Conservation (phyloP, 2,329 filamentous ascomycete species). For the Gyromitra esculenta region DNA sequence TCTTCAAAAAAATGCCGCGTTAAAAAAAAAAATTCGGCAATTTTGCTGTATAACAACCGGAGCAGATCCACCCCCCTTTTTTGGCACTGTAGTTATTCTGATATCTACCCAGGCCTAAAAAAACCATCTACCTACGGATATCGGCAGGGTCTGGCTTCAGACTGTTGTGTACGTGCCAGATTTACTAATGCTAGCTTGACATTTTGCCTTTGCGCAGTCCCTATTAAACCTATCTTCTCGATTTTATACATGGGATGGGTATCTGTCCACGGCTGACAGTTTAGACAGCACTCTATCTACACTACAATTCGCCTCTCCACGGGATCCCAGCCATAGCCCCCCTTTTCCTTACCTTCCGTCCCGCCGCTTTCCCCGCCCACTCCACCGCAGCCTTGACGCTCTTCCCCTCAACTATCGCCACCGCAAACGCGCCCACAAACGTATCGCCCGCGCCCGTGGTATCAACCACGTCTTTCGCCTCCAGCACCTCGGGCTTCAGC, state of each 20-base stretch:
- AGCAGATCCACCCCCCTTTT: no score
- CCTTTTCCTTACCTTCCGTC: constrained; percentile 71
- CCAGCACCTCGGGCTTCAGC: constrained; percentile 73
- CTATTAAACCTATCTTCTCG: no score
- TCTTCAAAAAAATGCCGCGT: no score
- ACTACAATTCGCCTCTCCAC: constrained; percentile 67
- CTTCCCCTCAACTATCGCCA: constrained; percentile 71
- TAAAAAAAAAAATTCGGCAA: no score
- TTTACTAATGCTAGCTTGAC: no score
- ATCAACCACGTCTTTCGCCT: constrained; percentile 79
- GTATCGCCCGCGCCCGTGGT: constrained; percentile 95
- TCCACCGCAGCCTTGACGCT: constrained; percentile 69
- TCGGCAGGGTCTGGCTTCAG: no score
- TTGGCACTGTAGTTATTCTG: no score
- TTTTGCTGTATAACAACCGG: no score
- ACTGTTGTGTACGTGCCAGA: no score
- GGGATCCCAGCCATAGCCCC: constrained; percentile 76
- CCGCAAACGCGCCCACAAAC: constrained; percentile 87
- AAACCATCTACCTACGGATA: no score
- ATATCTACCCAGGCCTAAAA: no score
- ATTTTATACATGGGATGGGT: neutral
- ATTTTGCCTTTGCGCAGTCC: no score
- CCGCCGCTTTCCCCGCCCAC: constrained; percentile 71
- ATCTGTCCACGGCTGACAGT: neutral
- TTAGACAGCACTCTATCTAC: neutral